A percentile compares a stretch with the other conserved stretches of the same genome.
phyloP scores from a whole-genome alignment of 345 rosid genomes.

The Mallotus nudiflorus region DNA sequence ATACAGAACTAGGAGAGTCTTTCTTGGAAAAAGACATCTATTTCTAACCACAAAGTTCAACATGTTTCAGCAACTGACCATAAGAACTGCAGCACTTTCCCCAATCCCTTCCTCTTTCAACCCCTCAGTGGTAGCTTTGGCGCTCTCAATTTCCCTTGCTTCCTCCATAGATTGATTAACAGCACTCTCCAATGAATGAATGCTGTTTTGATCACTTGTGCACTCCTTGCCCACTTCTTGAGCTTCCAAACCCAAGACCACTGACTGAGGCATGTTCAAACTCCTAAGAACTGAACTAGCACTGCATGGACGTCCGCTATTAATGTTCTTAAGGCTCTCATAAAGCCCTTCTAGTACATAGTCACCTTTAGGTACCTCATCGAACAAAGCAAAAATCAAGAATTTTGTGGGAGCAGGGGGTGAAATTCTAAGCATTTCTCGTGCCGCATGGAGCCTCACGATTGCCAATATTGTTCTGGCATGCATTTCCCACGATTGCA shows the following conservation, averaged over 20 bases:
- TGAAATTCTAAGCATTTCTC: conserved; percentile 77
- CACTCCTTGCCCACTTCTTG: conserved; percentile 29
- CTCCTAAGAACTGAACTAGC: conserved; percentile 72
- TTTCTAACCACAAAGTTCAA: neutral
- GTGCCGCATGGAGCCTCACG: conserved; percentile 86
- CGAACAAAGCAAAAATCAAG: conserved; percentile 75
- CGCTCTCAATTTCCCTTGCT: conserved; percentile 50
- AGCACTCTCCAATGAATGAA: conserved; percentile 45
- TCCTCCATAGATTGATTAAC: conserved; percentile 64
- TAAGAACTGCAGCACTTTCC: conserved; percentile 56
- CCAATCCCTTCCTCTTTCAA: conserved; percentile 79
- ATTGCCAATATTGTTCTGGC: conserved; percentile 77
- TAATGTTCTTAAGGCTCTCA: conserved; percentile 52
- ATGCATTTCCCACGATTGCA: conserved; percentile 77
- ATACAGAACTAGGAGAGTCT: no score
- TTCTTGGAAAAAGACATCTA: neutral
- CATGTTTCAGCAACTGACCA: conserved; percentile 43
- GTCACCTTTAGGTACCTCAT: conserved; percentile 89
- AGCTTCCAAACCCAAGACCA: conserved; percentile 30
- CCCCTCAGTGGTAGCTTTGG: conserved; percentile 60
- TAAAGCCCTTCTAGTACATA: conserved; percentile 71
- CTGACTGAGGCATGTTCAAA: conserved; percentile 45
- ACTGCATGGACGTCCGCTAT: conserved; percentile 48
- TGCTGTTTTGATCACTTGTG: conserved; percentile 28
- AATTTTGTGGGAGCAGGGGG: conserved; percentile 80